A percentile compares a stretch with the other conserved stretches of the same genome.
Evolutionary conservation across 2,329 filamentous ascomycete species (phyloP).

Genomic region (Plenodomus lindquistii): DNA sequence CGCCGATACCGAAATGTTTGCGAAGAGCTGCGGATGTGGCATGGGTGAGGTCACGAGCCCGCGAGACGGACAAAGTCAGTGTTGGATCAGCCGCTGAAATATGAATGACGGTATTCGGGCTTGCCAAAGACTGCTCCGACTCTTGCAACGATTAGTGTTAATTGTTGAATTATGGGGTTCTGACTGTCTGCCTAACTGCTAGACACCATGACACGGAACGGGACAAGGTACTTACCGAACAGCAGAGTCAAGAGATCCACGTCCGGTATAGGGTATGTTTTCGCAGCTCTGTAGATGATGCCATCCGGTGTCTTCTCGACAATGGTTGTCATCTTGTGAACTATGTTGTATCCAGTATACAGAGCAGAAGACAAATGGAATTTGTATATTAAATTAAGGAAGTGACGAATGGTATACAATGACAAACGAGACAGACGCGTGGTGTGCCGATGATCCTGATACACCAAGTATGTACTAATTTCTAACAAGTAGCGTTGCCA

Average conservation of each 20-base stretch:
- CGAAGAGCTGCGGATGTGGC: slow-evolving; percentile 61
- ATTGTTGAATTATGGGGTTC: background rate
- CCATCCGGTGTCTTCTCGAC: slow-evolving; percentile 37
- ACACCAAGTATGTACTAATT: no score
- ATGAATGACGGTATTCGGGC: slow-evolving; percentile 59
- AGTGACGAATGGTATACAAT: background rate
- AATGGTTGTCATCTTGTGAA: slow-evolving; percentile 34
- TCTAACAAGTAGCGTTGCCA: background rate
- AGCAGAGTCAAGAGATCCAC: slow-evolving; percentile 48
- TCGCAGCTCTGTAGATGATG: slow-evolving; percentile 36
- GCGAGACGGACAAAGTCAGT: slow-evolving; percentile 58
- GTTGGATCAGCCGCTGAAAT: slow-evolving; percentile 60
- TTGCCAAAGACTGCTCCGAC: slow-evolving; percentile 35
- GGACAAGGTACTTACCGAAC: slow-evolving; percentile 38
- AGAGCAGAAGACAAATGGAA: background rate
- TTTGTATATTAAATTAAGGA: background rate
- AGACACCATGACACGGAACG: background rate
- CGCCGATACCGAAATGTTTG: slow-evolving; percentile 57
- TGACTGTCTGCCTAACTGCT: slow-evolving; percentile 1
- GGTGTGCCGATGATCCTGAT: background rate
- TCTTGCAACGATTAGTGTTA: slow-evolving; percentile 19
- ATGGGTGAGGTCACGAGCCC: slow-evolving; percentile 54
- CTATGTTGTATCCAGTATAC: background rate
- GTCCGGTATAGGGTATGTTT: slow-evolving; percentile 40
- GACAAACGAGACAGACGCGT: background rate